A percentile compares a stretch with the other conserved stretches of the same genome.
Evolutionary conservation across 768 basidiomycete genomes (phyloP).

Genomic region (Wakefieldia striispora): DNA sequence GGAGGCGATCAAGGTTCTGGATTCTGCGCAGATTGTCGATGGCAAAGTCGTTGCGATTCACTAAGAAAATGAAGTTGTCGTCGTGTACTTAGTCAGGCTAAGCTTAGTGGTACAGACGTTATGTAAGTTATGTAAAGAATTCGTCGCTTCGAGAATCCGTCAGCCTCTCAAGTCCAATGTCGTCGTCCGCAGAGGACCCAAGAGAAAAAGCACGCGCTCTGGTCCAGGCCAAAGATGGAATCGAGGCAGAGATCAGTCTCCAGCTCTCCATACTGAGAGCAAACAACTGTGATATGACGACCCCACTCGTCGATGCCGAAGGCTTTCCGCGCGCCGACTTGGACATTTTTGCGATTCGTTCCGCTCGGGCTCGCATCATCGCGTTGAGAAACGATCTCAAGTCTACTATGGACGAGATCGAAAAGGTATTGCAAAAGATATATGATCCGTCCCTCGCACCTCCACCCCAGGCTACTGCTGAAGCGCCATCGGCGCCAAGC

Average conservation of each 20-base stretch:
- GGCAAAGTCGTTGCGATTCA: slow-evolving; percentile 50
- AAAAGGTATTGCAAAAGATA: slow-evolving; percentile 63
- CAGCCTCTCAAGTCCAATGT: slow-evolving; percentile 31
- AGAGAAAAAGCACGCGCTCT: slow-evolving; percentile 60
- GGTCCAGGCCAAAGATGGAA: slow-evolving; percentile 64
- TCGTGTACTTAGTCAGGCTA: not conserved
- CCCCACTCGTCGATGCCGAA: slow-evolving; percentile 79
- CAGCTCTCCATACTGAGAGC: slow-evolving; percentile 61
- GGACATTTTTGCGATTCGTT: slow-evolving; percentile 76
- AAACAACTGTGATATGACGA: slow-evolving; percentile 62
- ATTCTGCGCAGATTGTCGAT: slow-evolving; percentile 46
- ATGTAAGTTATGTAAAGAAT: slow-evolving; percentile 2
- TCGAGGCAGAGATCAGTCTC: slow-evolving; percentile 68
- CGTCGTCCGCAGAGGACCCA: slow-evolving; percentile 42
- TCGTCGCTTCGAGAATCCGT: not conserved
- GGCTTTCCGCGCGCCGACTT: slow-evolving; percentile 90
- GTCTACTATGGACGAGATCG: slow-evolving; percentile 63
- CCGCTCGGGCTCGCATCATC: slow-evolving; percentile 74
- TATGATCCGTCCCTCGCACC: slow-evolving; percentile 46
- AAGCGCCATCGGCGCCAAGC: slow-evolving; percentile 22
- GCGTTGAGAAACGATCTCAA: slow-evolving; percentile 78
- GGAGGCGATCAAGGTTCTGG: slow-evolving; percentile 55
- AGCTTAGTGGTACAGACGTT: not conserved
- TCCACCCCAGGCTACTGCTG: slow-evolving; percentile 20
- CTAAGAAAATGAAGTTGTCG: not conserved